Base-by-base conservation (phyloP, 352 stramenopile genomes). In the Globisporangium viniferum region DNA sequence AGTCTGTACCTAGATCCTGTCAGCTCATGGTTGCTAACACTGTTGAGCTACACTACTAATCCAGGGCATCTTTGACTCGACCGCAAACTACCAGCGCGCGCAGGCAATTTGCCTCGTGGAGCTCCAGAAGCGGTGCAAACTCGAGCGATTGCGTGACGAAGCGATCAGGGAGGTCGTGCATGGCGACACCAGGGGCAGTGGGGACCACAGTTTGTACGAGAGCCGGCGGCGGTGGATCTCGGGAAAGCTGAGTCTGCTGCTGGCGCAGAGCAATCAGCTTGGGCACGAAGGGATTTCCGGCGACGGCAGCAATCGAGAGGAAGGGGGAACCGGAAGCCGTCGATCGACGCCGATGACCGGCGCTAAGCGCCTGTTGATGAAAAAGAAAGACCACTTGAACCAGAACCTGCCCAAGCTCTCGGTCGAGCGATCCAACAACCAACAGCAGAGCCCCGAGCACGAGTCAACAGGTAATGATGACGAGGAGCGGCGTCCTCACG, bases 71-170 rank as follows among this genome's bases (percentile, higher is more conserved):
- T 94, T 94, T 44, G 86, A 90, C 55, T 65, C 79, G 14, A 63
- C 69, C 7, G 80, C 81, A 2, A 94, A 93, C 29, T 69, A 75
- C 10, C 79, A 89, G 48, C 79, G 84, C 0, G 85, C 84, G 0
- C 85, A 92, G 35, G 76, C 82, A 12, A 69, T 94, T 27, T 91
- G 82, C 49, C 74, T 94, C 22, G 84, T 92, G 2, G 82, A 91
- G 59, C 70, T 92, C 31, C 81, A 91, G 68, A 86, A 81, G 15
- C 68, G 73, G 2, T 92, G 82, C 72, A 82, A 80, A 24, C 70
- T 94, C 7, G 81, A 92, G 22, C 73, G 73, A 31, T 66, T 94
- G 54, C 80, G 84, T 6, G 80, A 90, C 36, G 79, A 92, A 59
- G 82, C 84, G 0, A 79, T 91, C 58, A 59, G 69, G 35, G 82